These are phyloP conservation scores for Pseudogymnoascus sp. DNA, from an alignment of 2,329 filamentous ascomycete genomes.

Conservation along the genomic window DNA sequence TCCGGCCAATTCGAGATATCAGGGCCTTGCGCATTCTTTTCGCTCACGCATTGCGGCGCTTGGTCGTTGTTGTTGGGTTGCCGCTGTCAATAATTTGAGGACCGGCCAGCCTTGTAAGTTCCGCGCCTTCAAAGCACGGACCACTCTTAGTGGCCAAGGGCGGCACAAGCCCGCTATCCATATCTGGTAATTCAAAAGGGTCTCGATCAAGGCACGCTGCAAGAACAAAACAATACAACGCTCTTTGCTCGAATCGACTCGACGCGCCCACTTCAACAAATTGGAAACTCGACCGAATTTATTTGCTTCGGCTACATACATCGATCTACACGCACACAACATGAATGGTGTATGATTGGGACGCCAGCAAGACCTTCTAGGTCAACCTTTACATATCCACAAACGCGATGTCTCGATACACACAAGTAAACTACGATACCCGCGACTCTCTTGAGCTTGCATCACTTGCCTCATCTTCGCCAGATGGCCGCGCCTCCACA, in stretches of 20 bases:
- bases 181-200: slow-evolving; percentile 8
- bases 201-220: neutral
- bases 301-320: neutral
- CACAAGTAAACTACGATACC: slow-evolving; percentile 17
- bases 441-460: slow-evolving; percentile 96
- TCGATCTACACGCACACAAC: neutral
- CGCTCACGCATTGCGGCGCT: slow-evolving; percentile 1
- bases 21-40: slow-evolving; percentile 8
- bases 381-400: neutral
- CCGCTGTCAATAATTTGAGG: neutral
- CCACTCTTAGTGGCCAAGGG: neutral
- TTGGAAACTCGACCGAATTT: neutral
- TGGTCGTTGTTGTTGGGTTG: neutral
- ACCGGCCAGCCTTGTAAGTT: neutral
- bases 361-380: neutral
- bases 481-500: slow-evolving; percentile 49
- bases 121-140: neutral
- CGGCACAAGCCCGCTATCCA: slow-evolving; percentile 6
- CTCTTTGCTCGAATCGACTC: neutral
- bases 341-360: slow-evolving; percentile 9
- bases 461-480: slow-evolving; percentile 80
- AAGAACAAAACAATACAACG: slow-evolving; percentile 3
- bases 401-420: slow-evolving; percentile 10
- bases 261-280: neutral
- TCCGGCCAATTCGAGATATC: slow-evolving; percentile 6